Percentiles rank a stretch among this genome's conserved stretches.
These are phyloP conservation scores for Phytopythium sindhum DNA, from an alignment of 352 stramenopile genomes.

Conservation along the genomic window DNA sequence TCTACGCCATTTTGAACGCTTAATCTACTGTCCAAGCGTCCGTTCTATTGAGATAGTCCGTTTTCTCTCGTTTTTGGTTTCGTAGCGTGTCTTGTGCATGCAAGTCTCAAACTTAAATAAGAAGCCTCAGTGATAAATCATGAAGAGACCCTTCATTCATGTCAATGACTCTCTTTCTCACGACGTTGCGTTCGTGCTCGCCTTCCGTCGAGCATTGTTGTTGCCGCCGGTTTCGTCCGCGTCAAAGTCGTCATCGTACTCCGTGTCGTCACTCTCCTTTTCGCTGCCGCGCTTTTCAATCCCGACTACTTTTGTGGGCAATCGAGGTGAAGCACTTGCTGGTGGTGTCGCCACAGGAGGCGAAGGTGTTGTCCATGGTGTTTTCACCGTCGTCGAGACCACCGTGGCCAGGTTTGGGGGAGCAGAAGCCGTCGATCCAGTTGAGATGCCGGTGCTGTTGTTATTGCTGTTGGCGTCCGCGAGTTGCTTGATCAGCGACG, in stretches of 20 bases:
- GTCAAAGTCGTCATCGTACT: slow-evolving; percentile 50
- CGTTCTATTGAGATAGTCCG: too few relatives aligned
- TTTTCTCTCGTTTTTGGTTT: too few relatives aligned
- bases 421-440: neutral
- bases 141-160: neutral
- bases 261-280: slow-evolving; percentile 21
- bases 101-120: too few relatives aligned
- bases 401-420: neutral
- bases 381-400: neutral
- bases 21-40: too few relatives aligned
- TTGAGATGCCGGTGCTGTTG: neutral
- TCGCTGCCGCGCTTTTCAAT: slow-evolving; percentile 6
- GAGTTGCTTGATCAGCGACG: neutral
- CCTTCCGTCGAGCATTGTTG: slow-evolving; percentile 1
- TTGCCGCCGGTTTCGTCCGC: slow-evolving; percentile 15
- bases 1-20: too few relatives aligned
- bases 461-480: neutral
- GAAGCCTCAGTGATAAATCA: neutral
- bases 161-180: neutral
- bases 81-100: too few relatives aligned
- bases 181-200: neutral
- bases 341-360: neutral
- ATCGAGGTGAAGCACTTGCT: neutral
- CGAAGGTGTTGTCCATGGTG: neutral
- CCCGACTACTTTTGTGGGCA: neutral